Evolutionary conservation across 2,329 filamentous ascomycete genomes (phyloP).

Genomic region (Sarocladiaceae sp.): DNA sequence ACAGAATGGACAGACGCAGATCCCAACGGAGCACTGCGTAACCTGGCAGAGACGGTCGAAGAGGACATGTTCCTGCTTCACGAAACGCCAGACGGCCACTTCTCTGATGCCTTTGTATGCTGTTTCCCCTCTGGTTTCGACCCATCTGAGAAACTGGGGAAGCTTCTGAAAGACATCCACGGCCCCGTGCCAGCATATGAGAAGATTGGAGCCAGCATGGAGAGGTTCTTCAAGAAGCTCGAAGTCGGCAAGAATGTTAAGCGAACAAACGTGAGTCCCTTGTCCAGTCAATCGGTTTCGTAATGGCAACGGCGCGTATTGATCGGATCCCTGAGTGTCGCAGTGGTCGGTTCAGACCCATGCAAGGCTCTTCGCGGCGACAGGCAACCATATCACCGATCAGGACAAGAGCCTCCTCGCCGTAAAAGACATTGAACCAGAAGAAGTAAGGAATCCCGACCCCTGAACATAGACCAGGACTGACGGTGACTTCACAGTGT

Average conservation of each 20-base stretch:
- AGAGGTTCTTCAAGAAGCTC: constrained; percentile 43
- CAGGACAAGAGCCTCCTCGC: constrained; percentile 13
- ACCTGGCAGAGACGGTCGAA: constrained; percentile 44
- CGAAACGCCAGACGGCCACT: constrained; percentile 34
- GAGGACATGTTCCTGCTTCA: constrained; percentile 48
- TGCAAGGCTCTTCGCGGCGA: constrained; percentile 29
- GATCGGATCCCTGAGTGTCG: no score
- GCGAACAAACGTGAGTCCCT: constrained; percentile 38
- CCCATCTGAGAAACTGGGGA: constrained; percentile 42
- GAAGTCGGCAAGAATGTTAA: constrained; percentile 42
- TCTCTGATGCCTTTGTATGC: constrained; percentile 41
- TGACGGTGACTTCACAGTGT: constrained; percentile 19
- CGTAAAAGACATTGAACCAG: constrained; percentile 30
- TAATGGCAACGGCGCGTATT: background rate
- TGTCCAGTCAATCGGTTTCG: no score
- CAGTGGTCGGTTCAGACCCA: constrained; percentile 46
- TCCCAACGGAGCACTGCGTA: constrained; percentile 27
- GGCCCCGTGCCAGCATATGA: constrained; percentile 46
- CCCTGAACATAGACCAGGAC: background rate
- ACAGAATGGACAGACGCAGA: constrained; percentile 17
- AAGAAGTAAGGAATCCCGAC: constrained; percentile 21
- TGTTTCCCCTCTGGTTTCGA: constrained; percentile 49
- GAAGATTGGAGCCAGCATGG: constrained; percentile 49
- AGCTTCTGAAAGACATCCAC: constrained; percentile 42
- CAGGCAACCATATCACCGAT: constrained; percentile 29